Base-by-base conservation (phyloP, 352 stramenopile genomes). In the Phytopythium litorale region DNA sequence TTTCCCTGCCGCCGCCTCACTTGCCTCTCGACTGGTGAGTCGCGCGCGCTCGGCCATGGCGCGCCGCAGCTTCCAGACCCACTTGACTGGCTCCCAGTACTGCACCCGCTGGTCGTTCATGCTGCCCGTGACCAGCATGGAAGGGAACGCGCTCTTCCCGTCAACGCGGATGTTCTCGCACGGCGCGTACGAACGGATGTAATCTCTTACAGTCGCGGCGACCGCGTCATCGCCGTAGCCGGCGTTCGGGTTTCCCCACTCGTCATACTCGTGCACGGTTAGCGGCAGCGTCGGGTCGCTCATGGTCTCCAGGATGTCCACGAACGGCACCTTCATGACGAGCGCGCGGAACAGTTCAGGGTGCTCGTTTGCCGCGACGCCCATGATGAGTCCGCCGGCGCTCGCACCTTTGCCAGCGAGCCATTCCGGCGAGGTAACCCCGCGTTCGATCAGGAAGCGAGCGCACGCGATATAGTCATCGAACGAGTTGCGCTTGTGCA, bases 191-290 rank as follows among this genome's bases (percentile, higher is more conserved):
- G 86, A 91, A 30, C 75, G 61, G 42, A 96, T 94, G 70, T 93
- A 95, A 21, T 76, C 70, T 32, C 67, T 66, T 15, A 81, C 74
- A 7, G 74, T 62, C 1, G 66, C 61, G 23, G 87, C 73, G 18
- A 16, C 59, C 4, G 12, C 43, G 35, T 46, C 52, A 25, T 58
- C 52, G 8, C 35, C 51, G 19, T 45, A 46, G 6, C 52, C 52
- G 4, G 46, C 60, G 25, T 51, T 73, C 15, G 84, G 84, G 56
- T 97, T 84, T 3, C 91, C 89, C 90, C 90, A 98, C 68, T 98
- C 92, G 52, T 97, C 88, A 59, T 96, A 97, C 71, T 98, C 92
- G 65, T 97, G 87, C 19, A 97, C 70, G 13, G 92, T 98, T 3
- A 98, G 75, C 4, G 89, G 88, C 16, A 97, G 73, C 19, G 61